Base-by-base conservation (phyloP, 2,329 filamentous ascomycete species). In the Thermomyces lanuginosus region DNA sequence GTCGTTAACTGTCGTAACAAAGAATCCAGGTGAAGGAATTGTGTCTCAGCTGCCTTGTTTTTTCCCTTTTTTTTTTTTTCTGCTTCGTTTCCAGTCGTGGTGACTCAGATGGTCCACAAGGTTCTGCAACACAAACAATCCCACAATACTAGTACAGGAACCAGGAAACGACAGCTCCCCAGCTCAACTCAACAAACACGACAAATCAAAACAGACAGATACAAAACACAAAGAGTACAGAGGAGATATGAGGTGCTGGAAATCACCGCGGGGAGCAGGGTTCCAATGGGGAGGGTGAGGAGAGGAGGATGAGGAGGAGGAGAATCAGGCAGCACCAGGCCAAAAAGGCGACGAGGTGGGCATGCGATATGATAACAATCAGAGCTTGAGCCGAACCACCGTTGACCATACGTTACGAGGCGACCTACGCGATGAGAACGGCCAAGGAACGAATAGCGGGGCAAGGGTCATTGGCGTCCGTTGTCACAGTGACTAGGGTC, bases 401-500 rank as follows among this genome's bases (percentile, higher is more conserved):
- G n/a, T n/a, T n/a, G n/a, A n/a, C n/a, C n/a, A n/a, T n/a, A n/a
- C n/a, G n/a, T n/a, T n/a, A n/a, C n/a, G n/a, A n/a, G n/a, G n/a
- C n/a, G n/a, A n/a, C n/a, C n/a, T n/a, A n/a, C n/a, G n/a, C n/a
- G n/a, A n/a, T n/a, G n/a, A n/a, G n/a, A n/a, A n/a, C n/a, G n/a
- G n/a, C n/a, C n/a, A n/a, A n/a, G n/a, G n/a, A n/a, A 24, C n/a
- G 19, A 16, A 16, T 22, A 16, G 29, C 26, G 29, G 29, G 29
- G 29, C 29, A 31, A 22, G 17, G 21, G 21, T 19, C 3, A 19
- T 27, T 27, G 22, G 8, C 21, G 18, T 26, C 30, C 28, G 31
- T 33, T 33, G 31, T 33, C 31, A 33, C 28, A 30, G 31, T 33
- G 31, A 33, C 31, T 16, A 10, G 15, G 10, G 7, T 7, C 18